These are phyloP conservation scores for Oldenlandia corymbosa DNA, from an alignment of 257 asterid genomes.

Conservation along the genomic window DNA sequence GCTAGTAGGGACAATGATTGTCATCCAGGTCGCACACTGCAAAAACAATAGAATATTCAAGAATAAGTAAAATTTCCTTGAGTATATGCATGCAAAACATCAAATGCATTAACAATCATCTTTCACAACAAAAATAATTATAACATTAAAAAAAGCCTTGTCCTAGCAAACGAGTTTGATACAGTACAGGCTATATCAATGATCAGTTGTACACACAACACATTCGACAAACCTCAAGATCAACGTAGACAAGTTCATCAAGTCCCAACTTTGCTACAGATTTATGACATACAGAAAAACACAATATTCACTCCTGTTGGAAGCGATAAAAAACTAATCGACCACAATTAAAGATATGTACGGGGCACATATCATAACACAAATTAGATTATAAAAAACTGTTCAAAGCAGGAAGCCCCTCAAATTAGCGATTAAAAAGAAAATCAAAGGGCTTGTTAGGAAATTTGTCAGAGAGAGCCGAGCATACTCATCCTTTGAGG, in stretches of 20 bases:
- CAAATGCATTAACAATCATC: not conserved
- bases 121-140: too few species aligned
- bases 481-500: too few species aligned
- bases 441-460: not conserved
- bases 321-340: not conserved
- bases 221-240: not conserved
- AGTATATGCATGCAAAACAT: not conserved
- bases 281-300: not conserved
- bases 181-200: not conserved
- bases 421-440: not conserved
- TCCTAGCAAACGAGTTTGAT: not conserved
- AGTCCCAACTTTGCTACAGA: not conserved
- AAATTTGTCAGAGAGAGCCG: not conserved
- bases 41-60: conserved; percentile 21
- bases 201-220: not conserved
- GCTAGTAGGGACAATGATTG: conserved; percentile 93
- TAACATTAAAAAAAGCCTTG: too few species aligned
- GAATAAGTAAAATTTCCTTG: not conserved
- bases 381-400: not conserved
- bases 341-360: not conserved
- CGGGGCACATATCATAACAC: not conserved
- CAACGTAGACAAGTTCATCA: too few species aligned
- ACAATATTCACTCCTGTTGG: not conserved
- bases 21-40: conserved; percentile 99
- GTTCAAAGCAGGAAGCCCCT: not conserved